Conservation (phyloP, 2,329 filamentous ascomycete genomes). For the Clonostachys sp. region DNA sequence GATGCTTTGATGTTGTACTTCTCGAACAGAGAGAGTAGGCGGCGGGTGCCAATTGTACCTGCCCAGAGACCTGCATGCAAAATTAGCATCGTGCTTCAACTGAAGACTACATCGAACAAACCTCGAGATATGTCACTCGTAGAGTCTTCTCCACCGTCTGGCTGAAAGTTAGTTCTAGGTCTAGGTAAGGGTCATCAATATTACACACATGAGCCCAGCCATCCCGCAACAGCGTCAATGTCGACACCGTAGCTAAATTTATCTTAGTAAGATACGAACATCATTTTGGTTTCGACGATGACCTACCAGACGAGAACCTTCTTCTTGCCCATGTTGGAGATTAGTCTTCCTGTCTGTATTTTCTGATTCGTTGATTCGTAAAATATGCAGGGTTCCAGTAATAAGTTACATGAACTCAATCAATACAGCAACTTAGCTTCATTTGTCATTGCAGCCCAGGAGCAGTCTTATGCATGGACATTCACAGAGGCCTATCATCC, state of each 20-base stretch:
- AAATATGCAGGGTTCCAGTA: too few species aligned
- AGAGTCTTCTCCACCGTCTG: conserved; percentile 1
- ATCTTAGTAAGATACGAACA: background rate
- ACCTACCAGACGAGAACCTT: conserved; percentile 14
- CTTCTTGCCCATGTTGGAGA: conserved; percentile 12
- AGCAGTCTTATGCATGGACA: too few species aligned
- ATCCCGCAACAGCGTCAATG: conserved; percentile 49
- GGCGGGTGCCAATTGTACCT: conserved; percentile 42
- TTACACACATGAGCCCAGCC: conserved; percentile 35
- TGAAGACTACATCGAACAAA: conserved; percentile 11
- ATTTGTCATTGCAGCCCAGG: too few species aligned
- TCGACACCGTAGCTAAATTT: conserved; percentile 22
- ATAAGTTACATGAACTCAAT: too few species aligned
- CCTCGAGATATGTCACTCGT: conserved; percentile 1
- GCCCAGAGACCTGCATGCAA: conserved; percentile 44
- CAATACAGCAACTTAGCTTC: too few species aligned
- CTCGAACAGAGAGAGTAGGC: conserved; percentile 39
- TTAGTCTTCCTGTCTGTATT: too few species aligned
- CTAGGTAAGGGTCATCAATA: too few species aligned
- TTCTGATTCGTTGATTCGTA: too few species aligned
- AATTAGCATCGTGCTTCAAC: conserved; percentile 39
- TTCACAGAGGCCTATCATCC: too few species aligned
- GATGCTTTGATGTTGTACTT: conserved; percentile 39
- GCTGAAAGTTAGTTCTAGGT: too few species aligned
- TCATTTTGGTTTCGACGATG: background rate